phyloP scores from a whole-genome alignment of 2,329 filamentous ascomycete species.

The Penicillium sp. region DNA sequence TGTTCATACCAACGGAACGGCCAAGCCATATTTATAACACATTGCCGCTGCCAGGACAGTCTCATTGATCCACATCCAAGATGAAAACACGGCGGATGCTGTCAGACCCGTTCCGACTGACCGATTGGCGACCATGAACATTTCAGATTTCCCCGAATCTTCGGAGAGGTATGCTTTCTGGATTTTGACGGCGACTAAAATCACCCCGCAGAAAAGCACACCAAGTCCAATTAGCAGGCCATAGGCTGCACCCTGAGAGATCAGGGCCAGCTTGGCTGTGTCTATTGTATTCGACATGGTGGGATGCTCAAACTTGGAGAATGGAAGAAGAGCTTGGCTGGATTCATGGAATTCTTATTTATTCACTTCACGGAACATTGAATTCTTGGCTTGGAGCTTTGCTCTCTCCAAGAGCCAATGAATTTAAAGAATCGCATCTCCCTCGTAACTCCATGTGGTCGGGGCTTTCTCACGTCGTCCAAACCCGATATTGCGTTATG shows the following conservation, averaged over 20 bases:
- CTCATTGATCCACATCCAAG: slow-evolving; percentile 47
- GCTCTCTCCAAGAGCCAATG: slow-evolving; percentile 3
- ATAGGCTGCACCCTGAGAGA: slow-evolving; percentile 43
- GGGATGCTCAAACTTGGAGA: neutral
- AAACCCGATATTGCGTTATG: slow-evolving; percentile 5
- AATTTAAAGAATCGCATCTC: neutral
- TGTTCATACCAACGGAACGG: slow-evolving; percentile 36
- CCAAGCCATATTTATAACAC: slow-evolving; percentile 41
- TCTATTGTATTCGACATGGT: slow-evolving; percentile 24
- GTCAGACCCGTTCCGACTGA: slow-evolving; percentile 43
- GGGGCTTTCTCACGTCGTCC: slow-evolving; percentile 3
- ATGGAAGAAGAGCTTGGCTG: neutral
- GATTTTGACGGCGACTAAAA: slow-evolving; percentile 51
- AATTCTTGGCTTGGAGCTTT: slow-evolving; percentile 1
- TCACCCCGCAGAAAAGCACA: slow-evolving; percentile 53
- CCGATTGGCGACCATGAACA: slow-evolving; percentile 47
- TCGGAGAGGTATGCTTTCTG: slow-evolving; percentile 42
- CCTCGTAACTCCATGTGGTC: neutral
- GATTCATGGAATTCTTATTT: slow-evolving; percentile 3
- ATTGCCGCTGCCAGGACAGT: slow-evolving; percentile 40
- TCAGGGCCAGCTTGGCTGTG: slow-evolving; percentile 25
- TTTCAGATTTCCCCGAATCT: slow-evolving; percentile 46
- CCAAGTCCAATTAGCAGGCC: slow-evolving; percentile 56
- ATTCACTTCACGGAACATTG: neutral
- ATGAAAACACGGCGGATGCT: slow-evolving; percentile 44